Evolutionary conservation across 768 basidiomycete genomes (phyloP), one percentile per base, ranked within the genome.

Genomic region (Lactarius tabidus): DNA sequence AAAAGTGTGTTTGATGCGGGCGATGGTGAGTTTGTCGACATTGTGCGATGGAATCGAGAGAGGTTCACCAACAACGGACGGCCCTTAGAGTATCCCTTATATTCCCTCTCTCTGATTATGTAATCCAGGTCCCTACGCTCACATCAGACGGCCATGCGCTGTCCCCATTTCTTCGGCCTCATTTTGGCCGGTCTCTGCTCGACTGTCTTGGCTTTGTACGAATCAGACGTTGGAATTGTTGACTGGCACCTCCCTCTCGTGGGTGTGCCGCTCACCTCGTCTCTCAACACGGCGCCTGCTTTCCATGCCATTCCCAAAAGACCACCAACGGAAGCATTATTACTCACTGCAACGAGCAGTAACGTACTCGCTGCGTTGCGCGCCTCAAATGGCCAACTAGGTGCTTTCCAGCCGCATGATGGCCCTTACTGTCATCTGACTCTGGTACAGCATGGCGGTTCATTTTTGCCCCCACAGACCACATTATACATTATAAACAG

Each of bases 201-300:
- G 29, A 57, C 73, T 43, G 74, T 68, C 39, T 67, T 77, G 64
- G 87, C 87, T 31, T 75, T 90, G 38, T 87, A 90, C 65, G 82
- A 89, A 71, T 83, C 87, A 28, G 90, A 93, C 63, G 89, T 85
- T 61, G 91, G 91, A 52, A 77, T 89, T 52, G 82, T 95, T 53
- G 94, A 96, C 79, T 98, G 95, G 95, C 83, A 97, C 75, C 90
- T 85, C 70, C 75, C 80, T 17, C 82, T 89, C 33, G 78, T 93
- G 62, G 95, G 95, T 18, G 82, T 89, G 5, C 91, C 93, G 0
- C 78, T 87, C 4, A 74, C 81, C 38, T 76, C 79, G 10, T 79
- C 84, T 2, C 72, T 70, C 0, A 71, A 79, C 20, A 83, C 82
- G 1, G 78, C 87, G 7, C 93, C 93, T 0, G 74, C 79, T 10